Base-by-base conservation (phyloP, 495 filamentous ascomycete species). In the Baudoinia panamericana region DNA sequence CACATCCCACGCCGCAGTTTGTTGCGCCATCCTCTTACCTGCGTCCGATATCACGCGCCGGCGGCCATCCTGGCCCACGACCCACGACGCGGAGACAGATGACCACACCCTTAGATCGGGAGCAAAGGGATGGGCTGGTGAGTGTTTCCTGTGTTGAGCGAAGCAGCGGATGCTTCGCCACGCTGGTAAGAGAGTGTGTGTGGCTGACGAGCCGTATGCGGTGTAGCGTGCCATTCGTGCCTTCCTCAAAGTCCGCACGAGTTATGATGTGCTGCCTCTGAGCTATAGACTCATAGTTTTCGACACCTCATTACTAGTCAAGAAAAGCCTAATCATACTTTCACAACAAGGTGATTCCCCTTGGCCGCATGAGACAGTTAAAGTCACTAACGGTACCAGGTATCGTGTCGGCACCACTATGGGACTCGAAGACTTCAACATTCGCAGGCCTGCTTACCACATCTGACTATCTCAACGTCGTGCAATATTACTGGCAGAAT, bases 401-500 rank as follows among this genome's bases (percentile, higher is more conserved):
- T 57, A 96, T 99, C 61, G 90, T 99, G 31, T 99, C 90, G 29
- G 90, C 90, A 17, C 90, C 90, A 19, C 70, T 99, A 48, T 99
- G 90, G 90, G 90, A 99, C 62, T 93, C 87, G 23, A 83, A 83
- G 41, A 82, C 79, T 4, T 93, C 86, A 19, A 84, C 79, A 17
- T 99, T 96, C 57, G 90, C 92, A 18, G 90, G 90, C 36, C 69
- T 96, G 18, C 70, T 99, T 54, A 96, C 90, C 16, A 92, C 84
- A 32, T 90, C 84, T 46, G 90, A 99, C 60, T 99, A 90, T 60
- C 82, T 99, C 67, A 99, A 99, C 58, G 80, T 99, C 40, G 92
- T 99, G 38, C 92, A 96, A 63, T 99, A 96, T 61, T 96, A 96
- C 66, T 96, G 90, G 76, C 88, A 96, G 63, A 93, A 88, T 52